These are phyloP conservation scores for Rutstroemia sydowiana DNA, from an alignment of 2,329 filamentous ascomycete genomes.

Conservation along the genomic window DNA sequence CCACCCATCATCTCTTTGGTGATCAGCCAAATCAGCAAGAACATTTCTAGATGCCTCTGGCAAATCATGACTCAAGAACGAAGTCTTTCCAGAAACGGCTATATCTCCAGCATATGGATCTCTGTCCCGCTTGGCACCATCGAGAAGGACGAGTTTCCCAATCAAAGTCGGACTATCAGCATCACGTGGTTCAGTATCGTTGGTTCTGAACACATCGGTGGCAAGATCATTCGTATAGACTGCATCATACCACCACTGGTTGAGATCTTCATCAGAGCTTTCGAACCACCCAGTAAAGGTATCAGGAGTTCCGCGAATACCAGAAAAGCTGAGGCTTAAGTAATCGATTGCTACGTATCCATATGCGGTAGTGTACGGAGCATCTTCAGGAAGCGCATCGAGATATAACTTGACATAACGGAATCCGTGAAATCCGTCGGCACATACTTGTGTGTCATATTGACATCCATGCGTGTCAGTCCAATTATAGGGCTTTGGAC, in stretches of 20 bases:
- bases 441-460: constrained; percentile 37
- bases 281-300: constrained; percentile 46
- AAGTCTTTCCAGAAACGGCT: constrained; percentile 41
- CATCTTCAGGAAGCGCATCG: constrained; percentile 37
- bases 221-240: constrained; percentile 46
- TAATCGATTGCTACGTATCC: constrained; percentile 39
- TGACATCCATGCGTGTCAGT: constrained; percentile 38
- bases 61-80: constrained; percentile 40
- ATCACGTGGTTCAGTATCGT: constrained; percentile 42
- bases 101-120: constrained; percentile 47
- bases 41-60: constrained; percentile 38
- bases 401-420: constrained; percentile 44
- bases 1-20: constrained; percentile 45
- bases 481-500: constrained; percentile 37
- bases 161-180: constrained; percentile 37
- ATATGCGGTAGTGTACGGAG: constrained; percentile 36
- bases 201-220: constrained; percentile 38
- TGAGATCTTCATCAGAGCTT: constrained; percentile 42
- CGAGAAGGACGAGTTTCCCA: constrained; percentile 40
- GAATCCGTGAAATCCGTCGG: constrained; percentile 47
- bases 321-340: constrained; percentile 37
- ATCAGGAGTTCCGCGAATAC: constrained; percentile 40
- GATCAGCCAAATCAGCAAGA: constrained; percentile 41
- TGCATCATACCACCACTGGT: constrained; percentile 46
- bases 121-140: constrained; percentile 45